phyloP scores from a whole-genome alignment of 2,329 filamentous ascomycete genomes.

The Diatrype stigma region DNA sequence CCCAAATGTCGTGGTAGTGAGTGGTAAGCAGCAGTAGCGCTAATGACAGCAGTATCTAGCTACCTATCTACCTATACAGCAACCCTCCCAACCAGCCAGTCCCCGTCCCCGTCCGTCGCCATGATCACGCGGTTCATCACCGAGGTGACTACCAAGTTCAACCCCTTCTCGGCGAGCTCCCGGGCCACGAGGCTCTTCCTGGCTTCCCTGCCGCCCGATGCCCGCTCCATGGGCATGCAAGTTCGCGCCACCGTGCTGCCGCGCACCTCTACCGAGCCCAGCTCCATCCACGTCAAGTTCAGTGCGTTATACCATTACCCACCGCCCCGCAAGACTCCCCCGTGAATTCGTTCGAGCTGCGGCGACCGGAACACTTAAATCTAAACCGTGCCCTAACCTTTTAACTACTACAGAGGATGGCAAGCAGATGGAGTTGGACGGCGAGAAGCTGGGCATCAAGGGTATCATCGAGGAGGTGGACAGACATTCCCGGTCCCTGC shows the following conservation, averaged over 20 bases:
- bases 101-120: slow-evolving; percentile 22
- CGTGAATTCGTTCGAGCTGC: too few relatives aligned
- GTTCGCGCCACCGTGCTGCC: slow-evolving; percentile 76
- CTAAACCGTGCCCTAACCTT: background rate
- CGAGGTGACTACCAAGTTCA: slow-evolving; percentile 83
- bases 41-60: too few relatives aligned
- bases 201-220: slow-evolving; percentile 74
- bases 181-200: slow-evolving; percentile 87
- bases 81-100: background rate
- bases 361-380: too few relatives aligned
- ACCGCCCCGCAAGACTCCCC: background rate
- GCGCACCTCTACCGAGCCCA: slow-evolving; percentile 62
- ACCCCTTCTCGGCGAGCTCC: slow-evolving; percentile 77
- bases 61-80: too few relatives aligned
- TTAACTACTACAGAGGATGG: slow-evolving; percentile 69
- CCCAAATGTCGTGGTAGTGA: too few relatives aligned
- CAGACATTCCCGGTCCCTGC: slow-evolving; percentile 76
- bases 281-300: slow-evolving; percentile 74
- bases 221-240: slow-evolving; percentile 67
- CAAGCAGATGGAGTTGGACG: slow-evolving; percentile 79
- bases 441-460: slow-evolving; percentile 77
- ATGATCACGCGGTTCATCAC: slow-evolving; percentile 89
- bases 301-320: slow-evolving; percentile 52
- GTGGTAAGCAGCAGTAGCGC: too few relatives aligned
- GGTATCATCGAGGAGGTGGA: slow-evolving; percentile 86